Base-by-base conservation (phyloP, 2,329 filamentous ascomycete species). In the Corinectria fuckeliana region DNA sequence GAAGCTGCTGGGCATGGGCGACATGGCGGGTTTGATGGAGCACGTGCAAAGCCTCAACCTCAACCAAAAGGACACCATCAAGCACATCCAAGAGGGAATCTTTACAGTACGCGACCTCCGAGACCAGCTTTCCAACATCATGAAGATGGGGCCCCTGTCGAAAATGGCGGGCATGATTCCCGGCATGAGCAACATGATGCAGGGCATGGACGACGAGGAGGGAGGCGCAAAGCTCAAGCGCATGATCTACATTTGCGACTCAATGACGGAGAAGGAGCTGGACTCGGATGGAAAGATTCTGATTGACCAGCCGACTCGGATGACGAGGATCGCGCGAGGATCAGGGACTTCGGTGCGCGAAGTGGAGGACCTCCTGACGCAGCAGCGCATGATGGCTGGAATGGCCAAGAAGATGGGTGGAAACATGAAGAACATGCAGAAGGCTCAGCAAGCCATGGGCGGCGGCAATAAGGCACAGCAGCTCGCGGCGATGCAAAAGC, bases 351-450 rank as follows among this genome's bases (percentile, higher is more conserved):
- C 87, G 36, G 95, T 99, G 2, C 87, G 85, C 21, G 95, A 99
- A 76, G 93, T 99, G 14, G 95, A 99, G 77, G 95, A 99, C 72
- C 82, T 99, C 6, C 85, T 99, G n/a, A 97, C 93, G 0, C 95
- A 99, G 78, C 94, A 98, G 76, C 89, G 92, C 69, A 97, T 98
- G 91, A 99, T 99, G 95, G 91, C 92, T 1, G 92, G 92, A 58
- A 97, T 99, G 93, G 95, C 95, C 48, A 99, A 98, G 88, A 96
- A 96, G 81, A 96, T 99, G 88, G 94, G 95, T 58, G 93, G 93
- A 36, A 93, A 92, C 75, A 96, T 97, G 90, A 95, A 95, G 80
- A 96, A 97, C 74, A 96, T 98, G 90, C 92, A 97, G 76, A 88
- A 90, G 50, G 93, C 93, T 0, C 93, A 98, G 77, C 90, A 91